phyloP scores from a whole-genome alignment of 805 yeast species.

The Candida boidinii region DNA sequence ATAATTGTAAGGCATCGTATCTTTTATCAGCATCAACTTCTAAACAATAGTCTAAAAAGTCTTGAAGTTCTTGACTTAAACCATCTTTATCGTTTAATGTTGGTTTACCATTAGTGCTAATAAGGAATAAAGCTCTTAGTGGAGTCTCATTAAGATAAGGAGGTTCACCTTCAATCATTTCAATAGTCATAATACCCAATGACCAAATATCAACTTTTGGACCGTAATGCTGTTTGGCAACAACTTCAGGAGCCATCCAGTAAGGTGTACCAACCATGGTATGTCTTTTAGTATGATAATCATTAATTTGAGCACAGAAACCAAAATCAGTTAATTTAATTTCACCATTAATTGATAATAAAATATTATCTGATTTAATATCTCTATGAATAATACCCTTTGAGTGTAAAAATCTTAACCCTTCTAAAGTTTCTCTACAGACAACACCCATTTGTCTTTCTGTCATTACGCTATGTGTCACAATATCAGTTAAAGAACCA shows the following conservation, averaged over 20 bases:
- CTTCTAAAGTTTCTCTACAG: slow-evolving; percentile 81
- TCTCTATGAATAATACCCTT: slow-evolving; percentile 94
- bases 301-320: slow-evolving; percentile 74
- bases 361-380: slow-evolving; percentile 89
- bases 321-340: slow-evolving; percentile 83
- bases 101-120: slow-evolving; percentile 79
- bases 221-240: slow-evolving; percentile 70
- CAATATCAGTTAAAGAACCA: slow-evolving; percentile 92
- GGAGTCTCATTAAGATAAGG: slow-evolving; percentile 79
- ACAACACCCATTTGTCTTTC: slow-evolving; percentile 96
- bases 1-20: slow-evolving; percentile 66
- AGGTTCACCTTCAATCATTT: slow-evolving; percentile 82
- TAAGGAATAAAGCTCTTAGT: slow-evolving; percentile 63
- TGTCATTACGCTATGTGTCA: slow-evolving; percentile 77
- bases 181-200: slow-evolving; percentile 77
- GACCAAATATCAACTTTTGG: slow-evolving; percentile 83
- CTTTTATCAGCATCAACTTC: slow-evolving; percentile 79
- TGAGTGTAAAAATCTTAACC: slow-evolving; percentile 79
- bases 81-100: slow-evolving; percentile 67
- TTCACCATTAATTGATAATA: slow-evolving; percentile 75
- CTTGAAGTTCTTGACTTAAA: slow-evolving; percentile 54
- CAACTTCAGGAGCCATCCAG: slow-evolving; percentile 91
- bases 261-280: slow-evolving; percentile 87
- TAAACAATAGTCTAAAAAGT: slow-evolving; percentile 69
- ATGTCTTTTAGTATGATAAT: slow-evolving; percentile 62